A percentile compares a stretch with the other conserved stretches of the same genome.
These are phyloP conservation scores for Hawksworthiomyces lignivorus DNA, from an alignment of 2,329 filamentous ascomycete species.

Conservation along the genomic window DNA sequence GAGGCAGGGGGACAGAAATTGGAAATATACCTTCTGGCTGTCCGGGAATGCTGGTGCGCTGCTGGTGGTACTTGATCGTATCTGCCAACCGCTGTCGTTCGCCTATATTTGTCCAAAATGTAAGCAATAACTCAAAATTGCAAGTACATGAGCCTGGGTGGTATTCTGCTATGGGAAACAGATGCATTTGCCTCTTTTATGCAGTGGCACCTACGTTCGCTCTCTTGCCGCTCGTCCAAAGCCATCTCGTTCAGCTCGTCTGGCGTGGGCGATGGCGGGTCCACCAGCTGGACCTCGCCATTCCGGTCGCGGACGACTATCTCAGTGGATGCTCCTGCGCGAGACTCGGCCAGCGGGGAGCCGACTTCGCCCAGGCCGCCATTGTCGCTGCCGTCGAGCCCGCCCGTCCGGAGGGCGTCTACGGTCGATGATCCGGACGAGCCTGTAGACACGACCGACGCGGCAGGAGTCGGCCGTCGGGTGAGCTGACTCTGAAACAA, in stretches of 20 bases:
- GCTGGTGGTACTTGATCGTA: slow-evolving; percentile 53
- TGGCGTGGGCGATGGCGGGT: slow-evolving; percentile 43
- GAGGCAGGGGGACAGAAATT: no score
- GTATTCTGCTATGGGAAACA: no score
- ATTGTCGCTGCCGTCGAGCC: slow-evolving; percentile 23
- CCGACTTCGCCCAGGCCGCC: slow-evolving; percentile 20
- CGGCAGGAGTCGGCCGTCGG: slow-evolving; percentile 43
- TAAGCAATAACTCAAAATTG: background rate
- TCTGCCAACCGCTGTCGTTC: slow-evolving; percentile 54
- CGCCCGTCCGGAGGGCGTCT: background rate
- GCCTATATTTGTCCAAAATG: slow-evolving; percentile 28
- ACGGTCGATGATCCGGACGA: slow-evolving; percentile 40
- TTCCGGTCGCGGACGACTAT: slow-evolving; percentile 57
- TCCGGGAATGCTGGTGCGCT: slow-evolving; percentile 46
- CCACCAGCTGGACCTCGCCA: slow-evolving; percentile 54
- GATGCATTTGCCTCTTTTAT: background rate
- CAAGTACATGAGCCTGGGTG: no score
- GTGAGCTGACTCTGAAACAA: slow-evolving; percentile 54
- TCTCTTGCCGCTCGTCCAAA: slow-evolving; percentile 50
- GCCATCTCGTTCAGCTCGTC: slow-evolving; percentile 49
- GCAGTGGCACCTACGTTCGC: slow-evolving; percentile 37
- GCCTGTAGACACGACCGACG: slow-evolving; percentile 35
- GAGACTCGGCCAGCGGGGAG: background rate
- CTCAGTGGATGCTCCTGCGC: slow-evolving; percentile 24
- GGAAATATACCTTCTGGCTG: slow-evolving; percentile 54